These are phyloP conservation scores for Fusarium torulosum DNA, from an alignment of 2,329 filamentous ascomycete species.

Conservation along the genomic window DNA sequence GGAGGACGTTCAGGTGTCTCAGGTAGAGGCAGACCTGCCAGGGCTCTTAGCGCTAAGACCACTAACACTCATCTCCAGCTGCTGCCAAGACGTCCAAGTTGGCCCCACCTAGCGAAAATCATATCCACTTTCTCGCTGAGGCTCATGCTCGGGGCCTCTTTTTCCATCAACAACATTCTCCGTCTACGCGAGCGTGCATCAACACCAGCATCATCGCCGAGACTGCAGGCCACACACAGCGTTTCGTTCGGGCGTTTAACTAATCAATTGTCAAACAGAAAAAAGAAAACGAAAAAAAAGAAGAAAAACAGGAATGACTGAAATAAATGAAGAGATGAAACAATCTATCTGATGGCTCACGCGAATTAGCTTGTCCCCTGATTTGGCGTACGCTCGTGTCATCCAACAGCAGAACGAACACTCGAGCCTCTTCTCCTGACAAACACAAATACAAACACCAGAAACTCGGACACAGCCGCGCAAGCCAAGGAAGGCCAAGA, in stretches of 20 bases:
- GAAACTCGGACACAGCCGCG: conserved; percentile 7
- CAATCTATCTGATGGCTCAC: neutral
- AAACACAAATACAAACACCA: conserved; percentile 19
- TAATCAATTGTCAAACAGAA: neutral
- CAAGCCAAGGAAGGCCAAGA: conserved; percentile 17
- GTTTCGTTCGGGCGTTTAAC: neutral
- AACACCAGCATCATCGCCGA: conserved; percentile 16
- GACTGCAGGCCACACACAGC: neutral
- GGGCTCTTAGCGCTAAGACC: conserved; percentile 3
- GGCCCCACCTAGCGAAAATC: neutral
- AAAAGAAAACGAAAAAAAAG: neutral
- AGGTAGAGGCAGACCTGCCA: conserved; percentile 2
- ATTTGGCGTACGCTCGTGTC: conserved; percentile 11
- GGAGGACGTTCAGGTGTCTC: conserved; percentile 40
- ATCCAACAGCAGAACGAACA: conserved; percentile 9
- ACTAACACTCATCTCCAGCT: conserved; percentile 5
- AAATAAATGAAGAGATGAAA: conserved; percentile 1
- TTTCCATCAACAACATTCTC: conserved; percentile 42
- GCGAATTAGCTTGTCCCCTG: conserved; percentile 7
- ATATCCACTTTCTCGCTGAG: conserved; percentile 3
- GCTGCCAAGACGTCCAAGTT: too few relatives aligned
- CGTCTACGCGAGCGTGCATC: conserved; percentile 23
- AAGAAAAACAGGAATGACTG: conserved; percentile 6
- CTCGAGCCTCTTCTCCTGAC: conserved; percentile 10
- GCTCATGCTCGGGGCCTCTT: conserved; percentile 22